Evolutionary conservation across 2,329 filamentous ascomycete species (phyloP), one percentile per base, ranked within the genome.

Genomic region (Falciphora oryzae): DNA sequence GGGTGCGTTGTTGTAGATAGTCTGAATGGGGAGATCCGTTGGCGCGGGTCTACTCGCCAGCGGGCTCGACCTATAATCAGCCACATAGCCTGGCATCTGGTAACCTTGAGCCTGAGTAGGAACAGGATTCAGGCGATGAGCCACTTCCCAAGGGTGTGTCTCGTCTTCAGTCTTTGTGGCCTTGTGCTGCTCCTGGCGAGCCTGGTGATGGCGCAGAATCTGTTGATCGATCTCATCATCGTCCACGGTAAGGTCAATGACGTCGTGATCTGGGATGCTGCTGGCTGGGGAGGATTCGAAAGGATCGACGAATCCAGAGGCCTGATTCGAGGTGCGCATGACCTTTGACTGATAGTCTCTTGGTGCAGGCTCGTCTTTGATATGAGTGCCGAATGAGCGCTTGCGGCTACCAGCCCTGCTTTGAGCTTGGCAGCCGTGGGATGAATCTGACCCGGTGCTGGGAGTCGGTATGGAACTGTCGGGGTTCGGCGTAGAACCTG

Each of bases 201-300:
- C 44, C 44, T 11, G 44, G 22, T 22, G 44, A 25, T 53, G n/a
- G 44, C 44, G 44, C 44, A 53, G 18, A 53, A 53, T 53, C 44
- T 53, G 44, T 25, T 53, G 44, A 53, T 53, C 44, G 44, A 53
- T 53, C 44, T 53, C 44, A 53, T 53, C 44, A 25, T 65, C 71
- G 62, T 64, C 71, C 72, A 65, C 69, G 60, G 72, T 74, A 63
- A 74, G 70, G 66, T 74, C 72, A 59, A 74, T 70, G 27, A 72
- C 56, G 5, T 64, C 60, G 1, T 64, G 7, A 44, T 38, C 31
- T 44, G 50, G 38, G 25, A 18, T 25, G 32, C 38, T 32, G 16
- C 22, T 32, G 11, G 38, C 62, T 58, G 59, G 62, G 59, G 44
- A 22, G 32, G 35, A 31, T 18, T 61, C 53, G n/a, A 65, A 44